Evolutionary conservation across 257 asterid genomes (phyloP).

Genomic region (Solanum phureja): DNA sequence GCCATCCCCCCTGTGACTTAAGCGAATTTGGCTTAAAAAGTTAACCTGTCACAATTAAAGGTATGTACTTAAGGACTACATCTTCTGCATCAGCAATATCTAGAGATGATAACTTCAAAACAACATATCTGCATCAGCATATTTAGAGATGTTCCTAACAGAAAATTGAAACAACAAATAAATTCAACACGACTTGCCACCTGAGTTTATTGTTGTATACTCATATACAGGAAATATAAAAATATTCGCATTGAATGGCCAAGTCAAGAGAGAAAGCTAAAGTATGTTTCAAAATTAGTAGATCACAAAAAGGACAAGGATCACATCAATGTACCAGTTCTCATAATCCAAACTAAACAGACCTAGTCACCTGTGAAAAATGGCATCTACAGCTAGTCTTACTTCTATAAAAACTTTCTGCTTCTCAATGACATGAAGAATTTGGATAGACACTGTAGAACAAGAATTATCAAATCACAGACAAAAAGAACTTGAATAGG

Average conservation of each 20-base stretch:
- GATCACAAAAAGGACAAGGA: background rate
- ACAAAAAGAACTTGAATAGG: background rate
- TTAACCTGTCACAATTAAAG: constrained; percentile 50
- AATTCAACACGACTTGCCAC: background rate
- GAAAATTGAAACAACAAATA: background rate
- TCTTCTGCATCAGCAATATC: background rate
- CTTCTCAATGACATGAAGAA: background rate
- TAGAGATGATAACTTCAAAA: background rate
- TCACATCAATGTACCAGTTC: background rate
- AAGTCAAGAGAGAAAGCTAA: background rate
- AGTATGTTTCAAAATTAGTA: background rate
- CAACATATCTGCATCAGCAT: background rate
- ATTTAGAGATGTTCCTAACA: background rate
- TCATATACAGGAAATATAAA: background rate
- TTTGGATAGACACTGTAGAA: background rate
- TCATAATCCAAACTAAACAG: background rate
- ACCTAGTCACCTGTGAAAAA: background rate
- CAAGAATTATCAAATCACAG: background rate
- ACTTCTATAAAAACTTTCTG: background rate
- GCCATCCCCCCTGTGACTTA: constrained; percentile 89
- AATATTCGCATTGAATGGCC: background rate
- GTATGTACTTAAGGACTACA: background rate
- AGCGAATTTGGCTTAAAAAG: constrained; percentile 73
- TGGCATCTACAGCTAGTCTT: background rate
- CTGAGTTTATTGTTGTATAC: background rate